phyloP scores from a whole-genome alignment of 805 yeast genomes.

The Candida qinlingensis region DNA sequence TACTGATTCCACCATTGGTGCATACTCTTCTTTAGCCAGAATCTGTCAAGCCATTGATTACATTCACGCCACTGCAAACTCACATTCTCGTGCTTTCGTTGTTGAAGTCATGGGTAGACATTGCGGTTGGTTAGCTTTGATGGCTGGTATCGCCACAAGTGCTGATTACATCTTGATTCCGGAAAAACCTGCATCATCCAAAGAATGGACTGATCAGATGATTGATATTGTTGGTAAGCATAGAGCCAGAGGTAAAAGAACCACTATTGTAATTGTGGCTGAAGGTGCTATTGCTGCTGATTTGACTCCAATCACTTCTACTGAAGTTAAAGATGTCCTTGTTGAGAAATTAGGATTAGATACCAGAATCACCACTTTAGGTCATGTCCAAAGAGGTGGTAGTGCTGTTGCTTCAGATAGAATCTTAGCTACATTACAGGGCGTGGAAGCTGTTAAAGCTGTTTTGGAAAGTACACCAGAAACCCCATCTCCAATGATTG shows the following conservation, averaged over 20 bases:
- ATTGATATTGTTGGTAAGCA: constrained; percentile 58
- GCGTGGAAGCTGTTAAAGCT: constrained; percentile 77
- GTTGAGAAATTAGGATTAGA: constrained; percentile 65
- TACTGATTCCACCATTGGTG: constrained; percentile 82
- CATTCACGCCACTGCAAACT: constrained; percentile 78
- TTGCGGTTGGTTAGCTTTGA: constrained; percentile 82
- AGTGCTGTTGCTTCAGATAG: constrained; percentile 74
- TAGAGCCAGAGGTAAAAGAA: constrained; percentile 67
- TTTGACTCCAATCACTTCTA: constrained; percentile 59
- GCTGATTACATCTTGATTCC: constrained; percentile 82
- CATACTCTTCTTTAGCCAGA: constrained; percentile 70
- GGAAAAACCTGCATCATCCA: constrained; percentile 63
- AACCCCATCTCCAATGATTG: constrained; percentile 78
- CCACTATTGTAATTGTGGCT: constrained; percentile 75
- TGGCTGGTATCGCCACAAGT: constrained; percentile 76
- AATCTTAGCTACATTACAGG: constrained; percentile 69
- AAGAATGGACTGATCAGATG: constrained; percentile 65
- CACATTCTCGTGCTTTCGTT: constrained; percentile 79
- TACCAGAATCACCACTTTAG: constrained; percentile 71
- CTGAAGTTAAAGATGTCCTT: constrained; percentile 60
- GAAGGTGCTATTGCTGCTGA: constrained; percentile 78
- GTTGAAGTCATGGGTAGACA: constrained; percentile 89
- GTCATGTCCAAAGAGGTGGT: constrained; percentile 84
- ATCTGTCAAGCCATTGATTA: constrained; percentile 73
- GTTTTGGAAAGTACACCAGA: constrained; percentile 62